Evolutionary conservation across 768 basidiomycete species (phyloP), one percentile per base, ranked within the genome.

Genomic region (Amyloporia xantha): DNA sequence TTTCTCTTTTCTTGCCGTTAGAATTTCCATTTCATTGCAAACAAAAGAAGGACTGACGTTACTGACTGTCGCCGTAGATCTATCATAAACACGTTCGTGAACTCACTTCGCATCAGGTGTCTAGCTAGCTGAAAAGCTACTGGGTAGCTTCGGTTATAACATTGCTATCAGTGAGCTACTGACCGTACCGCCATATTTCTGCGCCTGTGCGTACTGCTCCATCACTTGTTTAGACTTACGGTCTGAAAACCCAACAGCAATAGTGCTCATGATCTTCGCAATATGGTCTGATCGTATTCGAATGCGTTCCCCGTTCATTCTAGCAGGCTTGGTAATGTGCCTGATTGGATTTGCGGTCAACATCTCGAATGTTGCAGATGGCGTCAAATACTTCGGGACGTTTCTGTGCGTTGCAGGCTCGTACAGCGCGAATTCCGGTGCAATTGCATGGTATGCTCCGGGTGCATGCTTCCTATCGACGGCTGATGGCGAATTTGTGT

Each of bases 351-450:
- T 80, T 57, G 49, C 71, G 0, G 82, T 86, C 62, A 81, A 84
- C 57, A 79, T 86, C 44, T 78, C 81, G 1, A 58, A 72, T 11
- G 76, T 65, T 0, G 55, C 75, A 0, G 58, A 60, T 39, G 78
- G 81, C 0, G 78, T 68, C 25, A 86, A 86, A 63, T 87, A 86
- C 61, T 82, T 85, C 54, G 85, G 83, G 1, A 84, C 78, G 0
- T 88, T 82, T 69, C 75, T 86, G 48, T 72, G 75, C 23, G 82
- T 86, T 5, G 69, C 71, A 0, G 86, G 86, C n/a, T 71, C 72
- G 35, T 86, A 82, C 52, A 71, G 78, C 1, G 67, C 71, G 0
- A 72, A 81, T 53, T 81, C 86, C 10, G 82, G 78, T 9, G 59
- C 81, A 1, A 66, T 83, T 11, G 71, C 79, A 19, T 87, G 84